Conservation (phyloP, 352 stramenopile genomes). For the Globisporangium iwayamae region DNA sequence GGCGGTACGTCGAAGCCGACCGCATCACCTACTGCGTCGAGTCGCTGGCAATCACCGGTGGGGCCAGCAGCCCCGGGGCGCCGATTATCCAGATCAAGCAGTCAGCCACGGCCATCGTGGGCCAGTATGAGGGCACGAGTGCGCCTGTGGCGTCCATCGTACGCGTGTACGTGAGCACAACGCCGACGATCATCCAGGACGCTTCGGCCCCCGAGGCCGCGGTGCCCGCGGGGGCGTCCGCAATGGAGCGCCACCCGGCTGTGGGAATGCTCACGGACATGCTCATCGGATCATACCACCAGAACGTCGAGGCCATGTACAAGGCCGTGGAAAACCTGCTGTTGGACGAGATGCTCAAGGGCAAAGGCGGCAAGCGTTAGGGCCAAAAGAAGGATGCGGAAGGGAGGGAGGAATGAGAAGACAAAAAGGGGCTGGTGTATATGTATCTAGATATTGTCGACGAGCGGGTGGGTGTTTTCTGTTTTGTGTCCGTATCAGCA, state of each 20-base stretch:
- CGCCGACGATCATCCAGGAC: constrained; percentile 19
- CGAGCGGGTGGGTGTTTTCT: too few species aligned
- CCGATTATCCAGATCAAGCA: constrained; percentile 20
- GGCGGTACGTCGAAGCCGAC: constrained; percentile 10
- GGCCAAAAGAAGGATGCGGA: too few species aligned
- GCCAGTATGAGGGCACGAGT: constrained; percentile 9
- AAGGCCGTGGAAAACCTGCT: constrained; percentile 21
- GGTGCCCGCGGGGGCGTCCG: neutral
- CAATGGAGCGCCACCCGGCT: constrained; percentile 9
- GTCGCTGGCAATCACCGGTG: constrained; percentile 16
- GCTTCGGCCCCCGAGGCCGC: neutral
- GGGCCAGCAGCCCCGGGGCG: neutral
- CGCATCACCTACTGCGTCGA: constrained; percentile 14
- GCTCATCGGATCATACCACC: constrained; percentile 18
- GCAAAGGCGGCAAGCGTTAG: constrained; percentile 5
- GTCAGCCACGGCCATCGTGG: constrained; percentile 12
- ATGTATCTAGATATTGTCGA: neutral
- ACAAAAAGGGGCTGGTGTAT: neutral
- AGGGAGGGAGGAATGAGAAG: neutral
- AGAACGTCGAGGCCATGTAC: constrained; percentile 22
- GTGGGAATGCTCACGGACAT: constrained; percentile 21
- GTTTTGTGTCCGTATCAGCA: too few species aligned
- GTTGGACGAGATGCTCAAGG: constrained; percentile 17
- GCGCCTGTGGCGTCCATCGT: constrained; percentile 18
- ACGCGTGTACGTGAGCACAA: constrained; percentile 17